These are phyloP conservation scores for Candida ipomoeae DNA, from an alignment of 805 yeast species.

Conservation along the genomic window DNA sequence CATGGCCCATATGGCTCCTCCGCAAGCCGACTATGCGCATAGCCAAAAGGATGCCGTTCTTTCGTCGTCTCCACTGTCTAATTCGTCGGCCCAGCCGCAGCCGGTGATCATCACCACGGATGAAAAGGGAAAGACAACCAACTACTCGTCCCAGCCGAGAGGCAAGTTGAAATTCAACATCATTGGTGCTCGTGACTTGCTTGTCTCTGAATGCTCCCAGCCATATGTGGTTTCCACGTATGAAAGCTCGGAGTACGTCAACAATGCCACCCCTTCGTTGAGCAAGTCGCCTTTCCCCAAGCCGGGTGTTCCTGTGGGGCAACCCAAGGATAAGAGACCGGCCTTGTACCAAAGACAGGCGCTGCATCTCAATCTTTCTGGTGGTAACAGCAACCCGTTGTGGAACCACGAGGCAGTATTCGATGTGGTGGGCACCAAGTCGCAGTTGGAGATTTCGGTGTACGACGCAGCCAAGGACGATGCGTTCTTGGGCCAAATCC, in stretches of 20 bases:
- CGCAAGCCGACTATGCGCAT: neutral
- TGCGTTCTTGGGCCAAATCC: conserved; percentile 79
- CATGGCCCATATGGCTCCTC: neutral
- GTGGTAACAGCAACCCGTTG: conserved; percentile 49
- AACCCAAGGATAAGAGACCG: conserved; percentile 23
- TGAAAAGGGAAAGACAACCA: conserved; percentile 35
- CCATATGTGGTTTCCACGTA: conserved; percentile 91
- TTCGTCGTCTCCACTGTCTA: conserved; percentile 11
- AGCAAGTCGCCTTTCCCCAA: conserved; percentile 26
- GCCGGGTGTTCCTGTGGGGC: conserved; percentile 15
- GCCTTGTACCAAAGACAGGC: conserved; percentile 38
- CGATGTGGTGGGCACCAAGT: conserved; percentile 81
- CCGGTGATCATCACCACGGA: conserved; percentile 39
- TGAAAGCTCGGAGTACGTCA: conserved; percentile 86
- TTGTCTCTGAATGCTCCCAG: conserved; percentile 53
- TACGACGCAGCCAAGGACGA: conserved; percentile 84
- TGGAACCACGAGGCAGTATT: conserved; percentile 94
- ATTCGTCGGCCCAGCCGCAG: conserved; percentile 12
- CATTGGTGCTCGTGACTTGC: conserved; percentile 70
- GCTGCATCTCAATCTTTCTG: conserved; percentile 29
- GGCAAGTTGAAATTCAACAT: conserved; percentile 83
- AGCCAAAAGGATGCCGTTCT: neutral
- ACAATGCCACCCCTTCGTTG: conserved; percentile 65
- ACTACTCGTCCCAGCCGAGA: conserved; percentile 48
- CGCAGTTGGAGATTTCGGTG: conserved; percentile 84